Percentiles rank a stretch among this genome's conserved stretches.
Evolutionary conservation across 345 rosid species (phyloP).

Genomic region (Noccaea bulbosa): DNA sequence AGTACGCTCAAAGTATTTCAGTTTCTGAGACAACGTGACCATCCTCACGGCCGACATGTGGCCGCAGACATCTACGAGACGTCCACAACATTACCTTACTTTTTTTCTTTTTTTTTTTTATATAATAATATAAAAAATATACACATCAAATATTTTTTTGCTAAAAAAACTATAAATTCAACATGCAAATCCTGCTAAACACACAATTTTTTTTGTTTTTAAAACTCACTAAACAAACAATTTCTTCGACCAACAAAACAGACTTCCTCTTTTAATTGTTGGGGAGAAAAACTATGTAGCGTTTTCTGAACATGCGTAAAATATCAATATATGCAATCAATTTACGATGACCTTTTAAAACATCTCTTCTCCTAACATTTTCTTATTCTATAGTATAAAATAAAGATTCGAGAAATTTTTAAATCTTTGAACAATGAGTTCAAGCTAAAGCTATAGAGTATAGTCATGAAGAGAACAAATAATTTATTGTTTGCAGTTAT

Average conservation of each 20-base stretch:
- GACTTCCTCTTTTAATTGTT: background rate
- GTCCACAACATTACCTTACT: constrained; percentile 42
- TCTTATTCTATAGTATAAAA: background rate
- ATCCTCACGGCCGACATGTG: constrained; percentile 33
- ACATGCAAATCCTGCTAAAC: background rate
- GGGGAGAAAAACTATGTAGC: background rate
- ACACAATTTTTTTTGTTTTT: background rate
- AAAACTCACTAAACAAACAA: background rate
- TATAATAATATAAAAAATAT: background rate
- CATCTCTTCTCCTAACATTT: background rate
- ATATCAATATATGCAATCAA: background rate
- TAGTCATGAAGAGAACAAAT: background rate
- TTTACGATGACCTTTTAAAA: background rate
- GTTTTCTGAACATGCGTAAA: background rate
- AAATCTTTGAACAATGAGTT: background rate
- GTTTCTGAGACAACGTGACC: constrained; percentile 20
- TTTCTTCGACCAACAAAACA: background rate
- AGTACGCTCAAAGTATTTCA: constrained; percentile 19
- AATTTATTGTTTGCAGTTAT: background rate
- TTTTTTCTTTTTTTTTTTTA: background rate
- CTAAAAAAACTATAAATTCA: background rate
- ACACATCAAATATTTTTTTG: background rate
- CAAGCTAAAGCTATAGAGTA: background rate
- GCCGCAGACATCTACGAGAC: constrained; percentile 37
- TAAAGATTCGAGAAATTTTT: background rate